Evolutionary conservation across 768 basidiomycete genomes (phyloP), one percentile per base, ranked within the genome.

Genomic region (Imleria badia): DNA sequence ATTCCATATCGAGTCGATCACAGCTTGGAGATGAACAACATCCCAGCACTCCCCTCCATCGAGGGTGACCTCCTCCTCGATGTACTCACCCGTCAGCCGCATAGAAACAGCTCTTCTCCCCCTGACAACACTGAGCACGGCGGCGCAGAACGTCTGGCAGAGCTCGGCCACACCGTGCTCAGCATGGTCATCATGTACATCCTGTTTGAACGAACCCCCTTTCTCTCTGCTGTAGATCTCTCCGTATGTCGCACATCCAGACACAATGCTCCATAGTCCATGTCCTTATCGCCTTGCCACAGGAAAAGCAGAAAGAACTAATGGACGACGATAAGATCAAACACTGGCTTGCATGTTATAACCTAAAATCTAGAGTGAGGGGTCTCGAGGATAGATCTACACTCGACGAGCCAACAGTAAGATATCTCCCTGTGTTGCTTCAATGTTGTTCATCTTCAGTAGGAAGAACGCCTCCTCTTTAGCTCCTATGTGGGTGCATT

Each of bases 401-500:
- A 17, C 64, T 82, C 33, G 70, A 71, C n/a, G 60, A 68, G 1
- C 71, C 78, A 3, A 59, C 71, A 30, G 79, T 78, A 60, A 49
- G 58, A 17, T 13, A 9, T 17, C 30, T 20, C 23, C 9, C 36
- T 22, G 23, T 2, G 14, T 45, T 31, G 17, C 36, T 26, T 33
- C 12, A 42, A 48, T 51, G 36, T 44, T 46, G 34, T 33, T 52
- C 58, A 60, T 45, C 39, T 26, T 48, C 33, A 31, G 17, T 56
- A 88, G 86, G 84, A 84, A 68, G 78, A 81, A 50, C 74, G 74
- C 26, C 70, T 67, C 41, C 78, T 84, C 45, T 86, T 86, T 58
- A 62, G 80, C 60, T 79, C 80, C 19, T 88, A 87, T 58, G 73
- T 88, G 13, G 87, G 85, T 10, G 87, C 85, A n/a, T 67, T 86